phyloP scores from a whole-genome alignment of 202 grass and related monocot species.

The Setaria viridis region DNA sequence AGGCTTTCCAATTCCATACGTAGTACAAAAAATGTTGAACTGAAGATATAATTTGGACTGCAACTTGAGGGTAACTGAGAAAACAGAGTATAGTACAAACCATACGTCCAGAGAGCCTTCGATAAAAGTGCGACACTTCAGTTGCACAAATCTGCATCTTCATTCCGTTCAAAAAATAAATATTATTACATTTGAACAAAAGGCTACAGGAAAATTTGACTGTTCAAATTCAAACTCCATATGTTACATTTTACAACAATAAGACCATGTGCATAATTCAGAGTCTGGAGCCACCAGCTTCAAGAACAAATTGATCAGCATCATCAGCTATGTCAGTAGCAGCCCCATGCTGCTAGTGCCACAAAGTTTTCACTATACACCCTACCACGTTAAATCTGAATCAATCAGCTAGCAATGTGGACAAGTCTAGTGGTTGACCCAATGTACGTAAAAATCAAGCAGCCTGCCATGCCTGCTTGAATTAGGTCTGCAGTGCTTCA shows the following conservation, averaged over 20 bases:
- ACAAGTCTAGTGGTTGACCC: not conserved
- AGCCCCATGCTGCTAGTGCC: not conserved
- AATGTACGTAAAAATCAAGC: not conserved
- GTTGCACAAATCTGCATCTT: not conserved
- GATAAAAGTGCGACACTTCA: not conserved
- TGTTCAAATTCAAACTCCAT: not conserved
- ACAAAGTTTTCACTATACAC: constrained; percentile 5
- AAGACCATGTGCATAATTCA: not conserved
- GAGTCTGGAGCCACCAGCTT: not conserved
- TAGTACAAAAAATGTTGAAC: no score
- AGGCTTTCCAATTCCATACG: no score
- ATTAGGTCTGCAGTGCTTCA: not conserved
- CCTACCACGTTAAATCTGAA: not conserved
- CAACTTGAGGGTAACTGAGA: not conserved
- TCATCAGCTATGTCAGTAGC: not conserved
- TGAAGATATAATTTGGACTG: not conserved
- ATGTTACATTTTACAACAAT: not conserved
- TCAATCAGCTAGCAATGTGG: not conserved
- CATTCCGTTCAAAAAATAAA: not conserved
- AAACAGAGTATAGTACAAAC: not conserved
- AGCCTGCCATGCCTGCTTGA: not conserved
- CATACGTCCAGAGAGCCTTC: not conserved
- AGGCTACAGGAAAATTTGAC: not conserved
- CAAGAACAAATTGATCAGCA: constrained; percentile 16
- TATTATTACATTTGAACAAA: constrained; percentile 21